Conservation (phyloP, 352 stramenopile genomes). For the Phytophthora brassicae region DNA sequence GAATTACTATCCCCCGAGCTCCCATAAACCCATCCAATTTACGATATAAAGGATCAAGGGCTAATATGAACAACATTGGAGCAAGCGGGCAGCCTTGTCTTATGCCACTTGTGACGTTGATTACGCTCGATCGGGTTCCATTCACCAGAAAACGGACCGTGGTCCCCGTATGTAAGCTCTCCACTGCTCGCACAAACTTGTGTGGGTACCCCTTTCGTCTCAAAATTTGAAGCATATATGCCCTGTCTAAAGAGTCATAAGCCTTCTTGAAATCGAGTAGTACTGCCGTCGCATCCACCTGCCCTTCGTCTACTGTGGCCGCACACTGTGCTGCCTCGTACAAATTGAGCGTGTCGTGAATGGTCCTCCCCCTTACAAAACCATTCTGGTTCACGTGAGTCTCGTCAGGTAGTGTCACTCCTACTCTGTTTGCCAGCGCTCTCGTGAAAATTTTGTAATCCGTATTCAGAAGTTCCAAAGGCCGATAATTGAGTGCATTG, state of each 20-base stretch:
- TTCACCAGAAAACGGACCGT: not conserved
- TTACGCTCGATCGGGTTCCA: not conserved
- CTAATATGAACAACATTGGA: not conserved
- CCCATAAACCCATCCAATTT: not conserved
- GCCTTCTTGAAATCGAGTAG: not conserved
- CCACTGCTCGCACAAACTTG: not conserved
- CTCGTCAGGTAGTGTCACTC: not conserved
- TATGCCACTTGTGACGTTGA: not conserved
- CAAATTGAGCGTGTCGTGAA: too few species aligned
- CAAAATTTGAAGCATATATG: not conserved
- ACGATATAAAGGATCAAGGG: not conserved
- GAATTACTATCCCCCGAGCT: not conserved
- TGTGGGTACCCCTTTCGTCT: not conserved
- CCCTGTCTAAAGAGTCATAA: not conserved
- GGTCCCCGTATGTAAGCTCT: not conserved
- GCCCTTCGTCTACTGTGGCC: too few species aligned
- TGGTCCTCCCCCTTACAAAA: too few species aligned
- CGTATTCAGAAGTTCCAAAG: not conserved
- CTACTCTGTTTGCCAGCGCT: not conserved
- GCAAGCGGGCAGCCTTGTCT: not conserved
- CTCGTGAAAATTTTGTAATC: constrained; percentile 1
- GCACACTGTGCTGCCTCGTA: too few species aligned
- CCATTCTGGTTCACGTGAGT: too few species aligned
- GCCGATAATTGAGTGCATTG: not conserved
- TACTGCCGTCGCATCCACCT: too few species aligned